Evolutionary conservation across 495 filamentous ascomycete genomes (phyloP), one percentile per base, ranked within the genome.

Genomic region (Aspergillus bridgeri): DNA sequence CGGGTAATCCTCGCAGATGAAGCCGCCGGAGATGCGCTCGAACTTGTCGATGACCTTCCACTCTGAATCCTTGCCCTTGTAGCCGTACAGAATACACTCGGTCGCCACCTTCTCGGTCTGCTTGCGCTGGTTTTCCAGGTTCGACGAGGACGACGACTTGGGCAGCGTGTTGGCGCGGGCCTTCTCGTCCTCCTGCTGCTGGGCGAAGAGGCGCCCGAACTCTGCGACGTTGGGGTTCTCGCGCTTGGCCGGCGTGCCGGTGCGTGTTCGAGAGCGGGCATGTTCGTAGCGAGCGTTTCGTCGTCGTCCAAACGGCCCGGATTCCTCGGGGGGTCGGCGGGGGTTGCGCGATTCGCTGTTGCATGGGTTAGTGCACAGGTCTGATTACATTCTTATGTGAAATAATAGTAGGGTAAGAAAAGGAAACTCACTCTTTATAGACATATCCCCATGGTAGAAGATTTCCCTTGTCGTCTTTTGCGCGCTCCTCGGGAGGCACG

Each of bases 1-100:
- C 5, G 89, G 83, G 70, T 96, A 96, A 69, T 96, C 90, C 74
- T 96, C 92, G 69, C 89, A 93, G 66, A 96, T 91, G 55, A 84
- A 73, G 42, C 92, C 91, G 48, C 73, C 68, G 8, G 79, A 81
- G 44, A 91, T 85, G 49, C 85, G 79, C 76, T 96, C 92, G 70
- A 86, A 96, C 66, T 88, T 86, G 65, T 87, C 85, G 60, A 96
- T 87, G 22, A 90, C 91, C 27, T 90, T 89, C 78, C 90, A 96
- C 73, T 94, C 89, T 24, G 81, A 77, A 42, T 81, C 76, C 46
- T 86, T 79, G 38, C 79, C 79, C 33, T 84, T 82, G 71, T 90
- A 96, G n/a, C 92, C 92, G 58, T 89, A 87, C 22, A 96, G 76
- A 23, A 95, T 85, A 56, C 92, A 83, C 69, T 96, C 90, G 19